Conservation (phyloP, 345 rosid species). For the Sisymbrium irio region DNA sequence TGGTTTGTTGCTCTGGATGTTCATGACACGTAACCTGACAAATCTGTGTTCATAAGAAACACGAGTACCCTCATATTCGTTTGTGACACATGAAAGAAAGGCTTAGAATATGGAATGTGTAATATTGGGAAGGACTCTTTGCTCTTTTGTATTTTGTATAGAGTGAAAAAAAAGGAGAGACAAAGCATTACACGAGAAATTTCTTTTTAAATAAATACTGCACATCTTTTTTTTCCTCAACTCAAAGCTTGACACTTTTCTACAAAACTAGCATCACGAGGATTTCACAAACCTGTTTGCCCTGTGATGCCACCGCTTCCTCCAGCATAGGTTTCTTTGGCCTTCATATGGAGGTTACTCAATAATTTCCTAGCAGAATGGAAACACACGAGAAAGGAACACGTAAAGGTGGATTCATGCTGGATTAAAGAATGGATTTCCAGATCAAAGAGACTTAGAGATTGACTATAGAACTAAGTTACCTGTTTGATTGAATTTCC, state of each 20-base stretch:
- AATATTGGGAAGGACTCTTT: conserved; percentile 21
- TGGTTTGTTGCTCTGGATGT: conserved; percentile 13
- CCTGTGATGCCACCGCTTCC: conserved; percentile 22
- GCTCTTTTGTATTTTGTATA: conserved; percentile 29
- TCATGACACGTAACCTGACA: conserved; percentile 2
- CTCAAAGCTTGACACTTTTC: conserved; percentile 28
- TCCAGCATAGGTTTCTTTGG: conserved; percentile 16
- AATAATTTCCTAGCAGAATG: conserved; percentile 24
- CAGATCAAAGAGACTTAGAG: neutral
- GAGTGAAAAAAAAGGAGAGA: conserved; percentile 1
- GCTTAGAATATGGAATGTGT: conserved; percentile 21
- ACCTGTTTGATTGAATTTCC: conserved; percentile 58
- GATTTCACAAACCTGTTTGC: conserved; percentile 30
- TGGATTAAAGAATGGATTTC: neutral
- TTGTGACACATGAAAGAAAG: conserved; percentile 19
- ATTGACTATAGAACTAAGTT: conserved; percentile 17
- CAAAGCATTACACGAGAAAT: neutral
- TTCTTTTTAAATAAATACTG: neutral
- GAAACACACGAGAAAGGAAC: conserved; percentile 11
- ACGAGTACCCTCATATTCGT: neutral
- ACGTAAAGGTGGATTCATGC: neutral
- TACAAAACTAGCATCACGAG: conserved; percentile 35
- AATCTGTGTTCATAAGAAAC: neutral
- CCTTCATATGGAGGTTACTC: conserved; percentile 21
- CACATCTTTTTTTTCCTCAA: conserved; percentile 30